Evolutionary conservation across 2,329 filamentous ascomycete species (phyloP), one percentile per base, ranked within the genome.

Genomic region (Penicillium griseofulvum): DNA sequence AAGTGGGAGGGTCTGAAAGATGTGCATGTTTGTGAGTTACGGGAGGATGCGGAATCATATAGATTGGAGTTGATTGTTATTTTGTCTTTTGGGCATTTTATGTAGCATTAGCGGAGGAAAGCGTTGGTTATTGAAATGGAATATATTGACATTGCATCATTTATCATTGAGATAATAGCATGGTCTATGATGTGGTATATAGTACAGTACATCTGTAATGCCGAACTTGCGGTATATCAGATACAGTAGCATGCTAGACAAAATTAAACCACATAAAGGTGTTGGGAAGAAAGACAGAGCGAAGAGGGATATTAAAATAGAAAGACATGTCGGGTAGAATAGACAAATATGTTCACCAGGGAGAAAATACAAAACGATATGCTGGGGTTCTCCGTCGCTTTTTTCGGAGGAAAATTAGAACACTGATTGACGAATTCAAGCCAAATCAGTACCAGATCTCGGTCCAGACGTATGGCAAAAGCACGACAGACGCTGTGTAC

Each of bases 401-500:
- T 34, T 34, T 51, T 49, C 24, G n/a, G 36, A 22, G 54, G 45
- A 28, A 42, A 22, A 47, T 34, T 42, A 47, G 46, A 43, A 48
- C 22, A 46, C 17, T 47, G 38, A 16, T 37, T 33, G 28, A 36
- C 26, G 24, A 33, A 34, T 31, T 17, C 36, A 47, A 33, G 36
- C 4, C 17, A 28, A 29, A 57, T 68, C 55, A 78, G 60, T 66
- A 71, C 67, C 71, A 76, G 52, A 87, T 64, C 77, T 95, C 90
- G 33, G 82, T 82, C 70, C 86, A 85, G 68, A 96, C 85, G 64
- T 91, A 90, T 3, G 91, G 91, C 64, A 94, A 78, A 67, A 96
- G 92, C 14, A 96, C 90, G 47, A 87, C 77, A 64, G 87, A 89
- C 0, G 91, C 91, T 63, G 87, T 94, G 80, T 83, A 91, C 55